Base-by-base conservation (phyloP, 2,329 filamentous ascomycete genomes). In the Rutstroemia sp. region DNA sequence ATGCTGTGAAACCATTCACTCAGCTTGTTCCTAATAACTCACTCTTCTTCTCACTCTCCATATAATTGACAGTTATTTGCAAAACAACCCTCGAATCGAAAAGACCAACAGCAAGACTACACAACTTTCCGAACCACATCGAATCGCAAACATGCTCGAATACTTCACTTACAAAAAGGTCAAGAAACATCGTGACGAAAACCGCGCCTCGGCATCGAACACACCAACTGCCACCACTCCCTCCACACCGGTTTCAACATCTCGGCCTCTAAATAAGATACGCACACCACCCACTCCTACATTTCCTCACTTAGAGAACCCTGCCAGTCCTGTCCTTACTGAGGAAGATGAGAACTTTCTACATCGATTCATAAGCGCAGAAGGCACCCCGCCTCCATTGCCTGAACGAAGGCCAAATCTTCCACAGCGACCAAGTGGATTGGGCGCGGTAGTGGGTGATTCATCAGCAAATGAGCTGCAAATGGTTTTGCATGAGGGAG, bases 91-190 rank as follows among this genome's bases (percentile, higher is more conserved):
- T 34, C 30, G 30, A 34, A 34, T 10, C 12, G 19, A 53, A 14
- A 48, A 34, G n/a, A 19, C 12, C 30, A 34, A 34, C 30, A 34
- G 30, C 30, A 34, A 34, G 4, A 34, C 10, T 34, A 12, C 30
- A 34, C 9, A 34, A 34, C 2, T 34, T 34, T 34, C 9, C 9
- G 12, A 12, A 34, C 9, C 10, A 34, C 12, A n/a, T 39, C 12
- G n/a, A 58, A 48, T 49, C 53, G 58, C 54, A 52, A 67, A 62
- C 49, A 86, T 86, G 83, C 67, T 86, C 59, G 81, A 86, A 69
- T 85, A 82, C 69, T 79, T 86, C 62, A 72, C 75, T 38, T 80
- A 78, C 73, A 85, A 80, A 68, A 86, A 84, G 69, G 72, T 77
- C 66, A 85, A 84, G 72, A 82, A 85, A 70, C 72, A 79, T 67